Evolutionary conservation across 2,329 filamentous ascomycete genomes (phyloP).

Genomic region (Blumeriella jaapii): DNA sequence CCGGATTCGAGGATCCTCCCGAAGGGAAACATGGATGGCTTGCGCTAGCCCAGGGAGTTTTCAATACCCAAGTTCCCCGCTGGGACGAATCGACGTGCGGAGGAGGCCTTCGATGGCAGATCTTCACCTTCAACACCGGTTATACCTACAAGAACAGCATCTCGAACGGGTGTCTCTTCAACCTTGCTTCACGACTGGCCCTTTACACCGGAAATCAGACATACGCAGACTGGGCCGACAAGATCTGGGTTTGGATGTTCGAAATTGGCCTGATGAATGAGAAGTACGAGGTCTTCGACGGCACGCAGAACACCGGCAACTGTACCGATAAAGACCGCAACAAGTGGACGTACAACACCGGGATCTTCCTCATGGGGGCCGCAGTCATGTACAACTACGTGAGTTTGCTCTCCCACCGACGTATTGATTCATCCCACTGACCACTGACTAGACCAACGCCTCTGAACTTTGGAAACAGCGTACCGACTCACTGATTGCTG

Average conservation of each 20-base stretch:
- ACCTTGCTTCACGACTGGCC: slow-evolving; percentile 53
- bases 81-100: slow-evolving; percentile 59
- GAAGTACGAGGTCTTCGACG: slow-evolving; percentile 45
- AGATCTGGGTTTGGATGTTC: slow-evolving; percentile 58
- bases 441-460: slow-evolving; percentile 19
- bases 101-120: slow-evolving; percentile 74
- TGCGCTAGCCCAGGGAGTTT: slow-evolving; percentile 64
- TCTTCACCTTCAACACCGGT: slow-evolving; percentile 69
- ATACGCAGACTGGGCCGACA: slow-evolving; percentile 69
- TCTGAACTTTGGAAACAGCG: slow-evolving; percentile 42
- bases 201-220: slow-evolving; percentile 66
- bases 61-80: slow-evolving; percentile 61
- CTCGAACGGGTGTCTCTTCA: slow-evolving; percentile 50
- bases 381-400: slow-evolving; percentile 37
- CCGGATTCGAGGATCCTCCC: slow-evolving; percentile 46
- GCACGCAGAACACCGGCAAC: slow-evolving; percentile 42
- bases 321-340: slow-evolving; percentile 48
- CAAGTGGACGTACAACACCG: slow-evolving; percentile 60
- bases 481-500: slow-evolving; percentile 43
- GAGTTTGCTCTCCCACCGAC: slow-evolving; percentile 15
- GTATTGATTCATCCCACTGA: slow-evolving; percentile 4
- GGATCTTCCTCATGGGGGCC: slow-evolving; percentile 51
- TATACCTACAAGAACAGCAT: slow-evolving; percentile 66
- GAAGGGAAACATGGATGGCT: slow-evolving; percentile 50
- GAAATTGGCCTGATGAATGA: slow-evolving; percentile 45